phyloP scores from a whole-genome alignment of 768 basidiomycete genomes.

The Mycena leptocephala region DNA sequence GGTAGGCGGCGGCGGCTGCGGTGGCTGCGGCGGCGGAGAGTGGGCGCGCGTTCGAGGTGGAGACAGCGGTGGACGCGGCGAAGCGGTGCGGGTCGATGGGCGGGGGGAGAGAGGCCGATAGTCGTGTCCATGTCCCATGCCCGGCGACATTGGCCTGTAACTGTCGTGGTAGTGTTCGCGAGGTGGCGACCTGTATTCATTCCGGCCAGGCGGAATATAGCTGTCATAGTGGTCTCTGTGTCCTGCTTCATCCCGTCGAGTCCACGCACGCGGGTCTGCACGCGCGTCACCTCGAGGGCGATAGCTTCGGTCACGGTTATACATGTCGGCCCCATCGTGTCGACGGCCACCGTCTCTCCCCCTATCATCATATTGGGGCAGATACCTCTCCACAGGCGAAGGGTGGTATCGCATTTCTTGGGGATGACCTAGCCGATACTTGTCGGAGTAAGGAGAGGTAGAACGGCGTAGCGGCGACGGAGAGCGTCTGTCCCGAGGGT shows the following conservation, averaged over 20 bases:
- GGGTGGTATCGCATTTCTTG: slow-evolving; percentile 23
- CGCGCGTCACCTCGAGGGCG: slow-evolving; percentile 24
- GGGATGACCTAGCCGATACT: slow-evolving; percentile 35
- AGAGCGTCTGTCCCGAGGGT: slow-evolving; percentile 43
- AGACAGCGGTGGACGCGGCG: slow-evolving; percentile 36
- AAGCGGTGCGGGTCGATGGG: slow-evolving; percentile 38
- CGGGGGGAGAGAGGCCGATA: slow-evolving; percentile 35
- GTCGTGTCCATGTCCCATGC: neutral
- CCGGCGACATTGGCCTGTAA: slow-evolving; percentile 28
- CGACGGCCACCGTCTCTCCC: slow-evolving; percentile 20
- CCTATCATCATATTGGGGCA: slow-evolving; percentile 6
- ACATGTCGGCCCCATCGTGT: slow-evolving; percentile 29
- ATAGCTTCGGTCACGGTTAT: slow-evolving; percentile 31
- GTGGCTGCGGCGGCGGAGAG: slow-evolving; percentile 37
- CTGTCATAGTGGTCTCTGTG: neutral
- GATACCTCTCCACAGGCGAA: slow-evolving; percentile 26
- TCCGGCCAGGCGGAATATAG: neutral
- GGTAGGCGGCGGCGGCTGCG: slow-evolving; percentile 42
- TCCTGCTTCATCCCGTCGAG: slow-evolving; percentile 11
- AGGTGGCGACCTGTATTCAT: neutral
- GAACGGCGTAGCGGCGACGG: slow-evolving; percentile 18
- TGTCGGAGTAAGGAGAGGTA: slow-evolving; percentile 22
- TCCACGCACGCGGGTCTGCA: slow-evolving; percentile 27
- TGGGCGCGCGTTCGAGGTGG: slow-evolving; percentile 34
- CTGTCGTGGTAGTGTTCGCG: slow-evolving; percentile 13